phyloP scores from a whole-genome alignment of 805 yeast species.

The Candida hispaniensis region DNA sequence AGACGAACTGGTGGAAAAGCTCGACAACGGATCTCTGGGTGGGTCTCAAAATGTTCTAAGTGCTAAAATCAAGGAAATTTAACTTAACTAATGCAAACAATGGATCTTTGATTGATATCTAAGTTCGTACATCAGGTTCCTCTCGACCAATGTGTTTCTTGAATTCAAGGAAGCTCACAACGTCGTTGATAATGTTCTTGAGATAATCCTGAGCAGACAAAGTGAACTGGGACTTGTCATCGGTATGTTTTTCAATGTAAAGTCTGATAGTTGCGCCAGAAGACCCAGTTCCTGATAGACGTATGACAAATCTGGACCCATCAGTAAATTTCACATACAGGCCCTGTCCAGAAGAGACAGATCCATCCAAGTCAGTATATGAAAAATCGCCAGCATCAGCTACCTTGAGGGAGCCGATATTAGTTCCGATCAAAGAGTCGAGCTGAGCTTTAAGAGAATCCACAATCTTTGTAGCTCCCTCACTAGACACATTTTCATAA shows the following conservation, averaged over 20 bases:
- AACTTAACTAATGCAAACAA: not conserved
- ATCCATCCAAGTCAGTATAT: conserved; percentile 90
- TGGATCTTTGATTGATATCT: conserved; percentile 12
- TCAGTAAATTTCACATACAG: conserved; percentile 67
- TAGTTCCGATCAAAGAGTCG: conserved; percentile 40
- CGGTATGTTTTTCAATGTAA: conserved; percentile 74
- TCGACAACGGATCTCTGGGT: conserved; percentile 10
- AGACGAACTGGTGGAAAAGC: not conserved
- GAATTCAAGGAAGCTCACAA: conserved; percentile 60
- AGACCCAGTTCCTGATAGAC: conserved; percentile 95
- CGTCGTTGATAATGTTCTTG: conserved; percentile 47
- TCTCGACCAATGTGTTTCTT: conserved; percentile 66
- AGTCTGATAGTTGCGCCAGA: conserved; percentile 95
- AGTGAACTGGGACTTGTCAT: conserved; percentile 41
- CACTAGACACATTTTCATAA: conserved; percentile 69
- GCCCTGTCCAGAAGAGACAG: conserved; percentile 81
- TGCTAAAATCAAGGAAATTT: conserved; percentile 1
- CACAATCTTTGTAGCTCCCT: conserved; percentile 64
- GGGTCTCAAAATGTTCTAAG: conserved; percentile 8
- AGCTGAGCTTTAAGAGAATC: conserved; percentile 36
- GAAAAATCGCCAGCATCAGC: conserved; percentile 77
- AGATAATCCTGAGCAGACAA: conserved; percentile 58
- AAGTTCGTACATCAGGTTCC: conserved; percentile 84
- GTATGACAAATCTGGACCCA: conserved; percentile 77
- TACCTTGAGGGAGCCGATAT: conserved; percentile 43